Evolutionary conservation across 2,329 filamentous ascomycete species (phyloP), one percentile per base, ranked within the genome.

Genomic region (Fusarium fujikuroi): DNA sequence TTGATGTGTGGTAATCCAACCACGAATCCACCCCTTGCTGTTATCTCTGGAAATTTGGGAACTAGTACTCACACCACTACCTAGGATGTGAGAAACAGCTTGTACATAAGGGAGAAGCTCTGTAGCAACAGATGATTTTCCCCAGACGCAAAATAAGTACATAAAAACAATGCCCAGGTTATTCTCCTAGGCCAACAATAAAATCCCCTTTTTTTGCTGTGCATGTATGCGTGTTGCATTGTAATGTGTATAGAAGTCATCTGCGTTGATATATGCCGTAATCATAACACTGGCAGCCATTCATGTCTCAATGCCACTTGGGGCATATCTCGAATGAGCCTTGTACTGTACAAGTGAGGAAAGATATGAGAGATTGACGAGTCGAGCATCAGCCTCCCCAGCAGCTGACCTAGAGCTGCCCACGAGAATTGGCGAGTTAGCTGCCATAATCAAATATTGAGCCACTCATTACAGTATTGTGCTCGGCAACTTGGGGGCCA

Each of bases 391-490:
- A 34, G 30, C 68, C n/a, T 39, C 36, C 42, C 53, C 23, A 43
- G 52, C 36, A 44, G 40, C 57, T 39, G 23, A 42, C 40, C 32
- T 44, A 57, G 49, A 58, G 57, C 60, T 49, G 53, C 49, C 60
- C 68, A 34, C n/a, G 47, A 44, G 56, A 70, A 62, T 44, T 37
- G 30, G 30, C 56, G 39, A 47, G 15, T 19, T 65, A 52, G 63
- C 72, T 74, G 37, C 52, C 68, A 15, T 58, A 63, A 30, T 74
- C 63, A 28, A 77, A 77, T 43, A 77, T 71, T 30, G 75, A 77
- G 23, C 69, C 67, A 44, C 63, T 58, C 50, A 63, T 70, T 18
- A 64, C 44, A 25, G 67, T 60, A 28, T 69, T 44, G 40, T 34
- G 43, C n/a, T 63, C 58, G 28, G 57, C 11, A 39, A 53, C 62